Percentiles rank a stretch among this genome's conserved stretches.
Evolutionary conservation across 306 rosid genomes (phyloP).

Genomic region (Bauhinia variegata): DNA sequence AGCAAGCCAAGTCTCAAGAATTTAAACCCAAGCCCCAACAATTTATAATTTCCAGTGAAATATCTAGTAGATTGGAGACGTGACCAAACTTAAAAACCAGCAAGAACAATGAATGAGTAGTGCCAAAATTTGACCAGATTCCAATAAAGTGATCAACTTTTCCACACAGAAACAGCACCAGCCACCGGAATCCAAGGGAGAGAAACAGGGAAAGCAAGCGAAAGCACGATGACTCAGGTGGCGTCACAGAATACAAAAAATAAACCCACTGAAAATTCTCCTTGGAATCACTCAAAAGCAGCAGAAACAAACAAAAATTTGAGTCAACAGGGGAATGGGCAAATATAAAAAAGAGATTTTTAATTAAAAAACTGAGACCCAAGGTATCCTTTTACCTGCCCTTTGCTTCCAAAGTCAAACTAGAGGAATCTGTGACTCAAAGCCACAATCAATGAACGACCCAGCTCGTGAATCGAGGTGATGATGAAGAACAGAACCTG

Average conservation of each 20-base stretch:
- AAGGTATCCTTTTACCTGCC: constrained; percentile 24
- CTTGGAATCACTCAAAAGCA: constrained; percentile 41
- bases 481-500: constrained; percentile 30
- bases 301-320: constrained; percentile 25
- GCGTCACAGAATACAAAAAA: constrained; percentile 41
- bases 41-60: constrained; percentile 23
- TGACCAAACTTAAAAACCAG: constrained; percentile 33
- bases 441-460: constrained; percentile 44
- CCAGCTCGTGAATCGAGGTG: constrained; percentile 55
- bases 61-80: constrained; percentile 1
- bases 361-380: constrained; percentile 17
- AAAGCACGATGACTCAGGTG: constrained; percentile 53
- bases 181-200: constrained; percentile 60
- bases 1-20: constrained; percentile 28
- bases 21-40: constrained; percentile 33
- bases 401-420: constrained; percentile 54
- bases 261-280: constrained; percentile 38
- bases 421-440: constrained; percentile 46
- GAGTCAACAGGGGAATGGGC: background rate
- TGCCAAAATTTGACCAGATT: constrained; percentile 45
- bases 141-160: constrained; percentile 58
- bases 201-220: constrained; percentile 49
- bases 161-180: constrained; percentile 34
- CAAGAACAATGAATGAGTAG: constrained; percentile 31
- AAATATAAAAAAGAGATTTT: background rate